These are phyloP conservation scores for Moringa oleifera DNA, from an alignment of 345 rosid genomes.

Conservation along the genomic window DNA sequence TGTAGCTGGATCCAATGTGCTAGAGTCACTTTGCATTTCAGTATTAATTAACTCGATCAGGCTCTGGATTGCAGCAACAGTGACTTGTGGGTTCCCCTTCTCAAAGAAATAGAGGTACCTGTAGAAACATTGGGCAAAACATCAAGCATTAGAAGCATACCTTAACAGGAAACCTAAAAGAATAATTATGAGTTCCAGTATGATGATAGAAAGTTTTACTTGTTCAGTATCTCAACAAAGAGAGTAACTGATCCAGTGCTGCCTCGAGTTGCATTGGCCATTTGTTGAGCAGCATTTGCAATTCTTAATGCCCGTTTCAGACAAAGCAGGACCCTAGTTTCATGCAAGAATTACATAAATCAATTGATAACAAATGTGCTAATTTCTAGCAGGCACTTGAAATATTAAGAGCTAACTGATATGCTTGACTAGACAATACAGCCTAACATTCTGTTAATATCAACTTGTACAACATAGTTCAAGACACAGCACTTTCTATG, in stretches of 20 bases:
- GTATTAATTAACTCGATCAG: slow-evolving; percentile 65
- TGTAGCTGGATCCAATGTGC: slow-evolving; percentile 51
- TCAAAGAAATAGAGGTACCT: slow-evolving; percentile 91
- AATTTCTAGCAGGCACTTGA: not conserved
- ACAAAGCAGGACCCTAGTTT: slow-evolving; percentile 74
- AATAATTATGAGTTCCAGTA: not conserved
- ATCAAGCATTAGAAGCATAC: too few species aligned
- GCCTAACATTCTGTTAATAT: not conserved
- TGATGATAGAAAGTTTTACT: slow-evolving; percentile 37
- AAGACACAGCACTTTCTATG: too few species aligned
- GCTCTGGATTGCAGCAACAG: slow-evolving; percentile 67
- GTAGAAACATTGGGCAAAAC: not conserved
- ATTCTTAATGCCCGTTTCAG: slow-evolving; percentile 93
- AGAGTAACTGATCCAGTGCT: slow-evolving; percentile 70
- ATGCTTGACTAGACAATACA: not conserved
- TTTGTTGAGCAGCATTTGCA: slow-evolving; percentile 93
- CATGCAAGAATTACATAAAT: not conserved
- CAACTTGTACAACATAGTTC: not conserved
- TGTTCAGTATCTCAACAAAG: slow-evolving; percentile 93
- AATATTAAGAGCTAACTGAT: not conserved
- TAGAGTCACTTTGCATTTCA: slow-evolving; percentile 76
- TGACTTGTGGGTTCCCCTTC: slow-evolving; percentile 82
- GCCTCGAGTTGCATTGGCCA: slow-evolving; percentile 73
- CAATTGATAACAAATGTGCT: not conserved
- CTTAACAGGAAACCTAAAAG: not conserved